Evolutionary conservation across 225 moss, liverwort and hornwort species (phyloP).

Genomic region (Rhytidiadelphus loreus): DNA sequence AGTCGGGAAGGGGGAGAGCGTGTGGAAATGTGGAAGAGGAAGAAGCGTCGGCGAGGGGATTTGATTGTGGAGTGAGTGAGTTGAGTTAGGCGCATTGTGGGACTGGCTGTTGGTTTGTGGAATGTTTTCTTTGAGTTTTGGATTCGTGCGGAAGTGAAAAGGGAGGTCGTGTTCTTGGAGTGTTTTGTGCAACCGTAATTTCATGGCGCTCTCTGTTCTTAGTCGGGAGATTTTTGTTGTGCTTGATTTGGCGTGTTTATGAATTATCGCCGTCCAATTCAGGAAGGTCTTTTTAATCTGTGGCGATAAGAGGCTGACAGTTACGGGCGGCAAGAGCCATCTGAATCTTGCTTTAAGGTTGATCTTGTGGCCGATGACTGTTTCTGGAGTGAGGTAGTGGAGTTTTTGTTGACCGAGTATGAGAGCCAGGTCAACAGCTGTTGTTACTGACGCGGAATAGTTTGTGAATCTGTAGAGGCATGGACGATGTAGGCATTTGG

Average conservation of each 20-base stretch:
- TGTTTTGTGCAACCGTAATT: conserved; percentile 23
- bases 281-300: conserved; percentile 1
- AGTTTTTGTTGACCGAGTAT: conserved; percentile 5
- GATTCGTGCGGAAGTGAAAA: conserved; percentile 4
- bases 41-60: neutral
- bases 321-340: conserved; percentile 16
- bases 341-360: conserved; percentile 18
- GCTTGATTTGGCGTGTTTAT: neutral
- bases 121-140: conserved; percentile 4
- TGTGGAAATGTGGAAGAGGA: neutral
- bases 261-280: conserved; percentile 14
- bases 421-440: conserved; percentile 7
- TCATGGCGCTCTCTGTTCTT: neutral
- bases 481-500: conserved; percentile 13
- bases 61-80: neutral
- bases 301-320: conserved; percentile 12
- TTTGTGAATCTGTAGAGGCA: conserved; percentile 19
- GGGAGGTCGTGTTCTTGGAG: conserved; percentile 18
- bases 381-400: neutral
- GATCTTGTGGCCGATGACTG: conserved; percentile 23
- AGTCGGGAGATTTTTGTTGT: neutral
- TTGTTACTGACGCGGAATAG: neutral
- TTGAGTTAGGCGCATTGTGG: conserved; percentile 12
- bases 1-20: neutral
- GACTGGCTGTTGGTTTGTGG: neutral